A percentile compares a stretch with the other conserved stretches of the same genome.
Conservation (phyloP, 257 asterid species). For the Paulownia fortunei region DNA sequence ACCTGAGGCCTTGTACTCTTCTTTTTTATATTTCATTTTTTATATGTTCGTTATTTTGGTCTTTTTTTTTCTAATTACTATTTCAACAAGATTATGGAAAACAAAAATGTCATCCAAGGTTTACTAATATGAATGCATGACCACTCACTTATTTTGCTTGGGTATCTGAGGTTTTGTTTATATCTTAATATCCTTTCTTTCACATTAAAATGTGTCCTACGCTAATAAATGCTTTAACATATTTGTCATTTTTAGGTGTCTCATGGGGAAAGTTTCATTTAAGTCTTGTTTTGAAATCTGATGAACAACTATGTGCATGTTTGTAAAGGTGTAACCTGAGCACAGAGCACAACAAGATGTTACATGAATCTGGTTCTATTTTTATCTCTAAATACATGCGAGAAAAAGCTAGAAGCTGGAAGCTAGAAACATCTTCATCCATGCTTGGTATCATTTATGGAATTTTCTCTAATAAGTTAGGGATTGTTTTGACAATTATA, state of each 20-base stretch:
- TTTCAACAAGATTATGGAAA: not conserved
- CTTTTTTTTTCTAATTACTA: not conserved
- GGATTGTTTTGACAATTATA: not conserved
- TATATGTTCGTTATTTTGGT: not conserved
- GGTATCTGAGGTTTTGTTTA: not conserved
- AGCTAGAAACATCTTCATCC: not conserved
- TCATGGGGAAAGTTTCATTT: too few species aligned
- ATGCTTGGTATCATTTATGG: not conserved
- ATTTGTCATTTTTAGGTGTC: too few species aligned
- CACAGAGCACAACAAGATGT: too few species aligned
- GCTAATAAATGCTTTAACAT: too few species aligned
- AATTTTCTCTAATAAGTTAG: not conserved
- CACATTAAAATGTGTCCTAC: too few species aligned
- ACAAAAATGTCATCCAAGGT: not conserved
- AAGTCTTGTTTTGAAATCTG: too few species aligned
- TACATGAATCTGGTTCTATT: slow-evolving; percentile 7
- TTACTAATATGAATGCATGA: not conserved
- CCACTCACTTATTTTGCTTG: not conserved
- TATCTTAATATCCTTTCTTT: not conserved
- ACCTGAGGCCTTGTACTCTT: not conserved
- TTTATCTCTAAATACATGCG: too few species aligned
- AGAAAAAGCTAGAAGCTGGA: too few species aligned
- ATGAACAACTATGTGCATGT: too few species aligned
- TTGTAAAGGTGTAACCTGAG: too few species aligned
- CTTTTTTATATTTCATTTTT: not conserved